Evolutionary conservation across 768 basidiomycete genomes (phyloP).

Genomic region (Xerocomellus amylosporus): DNA sequence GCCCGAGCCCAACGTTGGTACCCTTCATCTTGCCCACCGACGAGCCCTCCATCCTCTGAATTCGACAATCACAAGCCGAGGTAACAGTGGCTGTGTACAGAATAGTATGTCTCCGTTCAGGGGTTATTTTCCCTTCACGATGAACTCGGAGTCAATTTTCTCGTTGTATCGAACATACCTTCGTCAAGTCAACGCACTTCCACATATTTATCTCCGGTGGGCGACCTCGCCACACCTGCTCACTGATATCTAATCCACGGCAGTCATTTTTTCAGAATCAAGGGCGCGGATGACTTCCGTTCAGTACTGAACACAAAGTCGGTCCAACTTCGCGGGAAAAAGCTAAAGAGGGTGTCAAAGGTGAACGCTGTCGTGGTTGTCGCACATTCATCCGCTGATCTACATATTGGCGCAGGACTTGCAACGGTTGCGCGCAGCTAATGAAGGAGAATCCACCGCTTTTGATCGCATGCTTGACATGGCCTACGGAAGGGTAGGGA

Average conservation of each 20-base stretch:
- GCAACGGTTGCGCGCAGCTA: slow-evolving; percentile 52
- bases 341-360: slow-evolving; percentile 50
- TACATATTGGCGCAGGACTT: slow-evolving; percentile 43
- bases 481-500: slow-evolving; percentile 77
- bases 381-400: not conserved
- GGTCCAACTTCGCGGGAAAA: slow-evolving; percentile 34
- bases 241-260: not conserved
- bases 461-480: slow-evolving; percentile 60
- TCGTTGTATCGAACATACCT: slow-evolving; percentile 41
- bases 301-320: slow-evolving; percentile 39
- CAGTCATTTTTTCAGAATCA: slow-evolving; percentile 66
- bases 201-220: slow-evolving; percentile 47
- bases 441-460: slow-evolving; percentile 44
- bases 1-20: not conserved
- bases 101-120: no score
- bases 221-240: not conserved
- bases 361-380: slow-evolving; percentile 29
- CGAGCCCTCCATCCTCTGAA: slow-evolving; percentile 10
- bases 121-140: not conserved
- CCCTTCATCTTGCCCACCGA: slow-evolving; percentile 1
- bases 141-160: slow-evolving; percentile 12
- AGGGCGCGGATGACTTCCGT: slow-evolving; percentile 56
- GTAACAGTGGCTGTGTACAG: slow-evolving; percentile 17
- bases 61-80: slow-evolving; percentile 1
- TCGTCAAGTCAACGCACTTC: slow-evolving; percentile 42